A percentile compares a stretch with the other conserved stretches of the same genome.
These are phyloP conservation scores for Podospora australis DNA, from an alignment of 495 filamentous ascomycete genomes.

Conservation along the genomic window DNA sequence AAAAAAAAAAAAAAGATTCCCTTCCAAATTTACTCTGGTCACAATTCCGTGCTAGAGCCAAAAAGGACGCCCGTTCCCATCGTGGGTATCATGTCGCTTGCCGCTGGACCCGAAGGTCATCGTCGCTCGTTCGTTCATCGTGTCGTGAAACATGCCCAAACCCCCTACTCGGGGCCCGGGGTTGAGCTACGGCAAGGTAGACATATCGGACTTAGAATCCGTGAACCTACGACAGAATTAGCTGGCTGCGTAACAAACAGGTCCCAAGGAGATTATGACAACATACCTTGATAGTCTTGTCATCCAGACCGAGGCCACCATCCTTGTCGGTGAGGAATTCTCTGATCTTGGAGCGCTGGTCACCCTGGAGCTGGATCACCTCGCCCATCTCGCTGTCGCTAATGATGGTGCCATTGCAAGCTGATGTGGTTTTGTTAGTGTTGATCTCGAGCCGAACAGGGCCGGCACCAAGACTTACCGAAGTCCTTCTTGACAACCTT, in stretches of 20 bases:
- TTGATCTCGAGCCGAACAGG: too few relatives aligned
- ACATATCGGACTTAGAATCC: slow-evolving; percentile 59
- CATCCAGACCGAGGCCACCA: slow-evolving; percentile 82
- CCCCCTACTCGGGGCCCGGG: neutral
- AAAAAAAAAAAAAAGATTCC: slow-evolving; percentile 13
- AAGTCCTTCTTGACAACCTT: slow-evolving; percentile 99
- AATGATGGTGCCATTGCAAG: slow-evolving; percentile 99
- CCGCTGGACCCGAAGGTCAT: slow-evolving; percentile 15
- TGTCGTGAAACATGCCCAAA: slow-evolving; percentile 3
- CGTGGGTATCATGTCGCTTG: slow-evolving; percentile 28
- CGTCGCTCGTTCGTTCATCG: slow-evolving; percentile 14
- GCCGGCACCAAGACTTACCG: too few relatives aligned
- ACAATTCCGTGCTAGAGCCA: neutral
- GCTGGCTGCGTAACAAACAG: neutral
- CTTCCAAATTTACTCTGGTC: slow-evolving; percentile 7
- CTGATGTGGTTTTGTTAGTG: too few relatives aligned
- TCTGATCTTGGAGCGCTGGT: slow-evolving; percentile 97
- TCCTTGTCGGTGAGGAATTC: slow-evolving; percentile 96
- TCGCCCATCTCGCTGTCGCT: slow-evolving; percentile 95
- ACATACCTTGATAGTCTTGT: slow-evolving; percentile 91
- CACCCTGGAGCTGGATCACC: slow-evolving; percentile 99
- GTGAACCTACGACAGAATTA: slow-evolving; percentile 49
- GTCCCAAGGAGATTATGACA: too few relatives aligned
- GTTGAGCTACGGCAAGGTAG: slow-evolving; percentile 19
- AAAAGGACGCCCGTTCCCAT: slow-evolving; percentile 16